Conservation (phyloP, 495 filamentous ascomycete species). For the Talaromyces nanjingensis region DNA sequence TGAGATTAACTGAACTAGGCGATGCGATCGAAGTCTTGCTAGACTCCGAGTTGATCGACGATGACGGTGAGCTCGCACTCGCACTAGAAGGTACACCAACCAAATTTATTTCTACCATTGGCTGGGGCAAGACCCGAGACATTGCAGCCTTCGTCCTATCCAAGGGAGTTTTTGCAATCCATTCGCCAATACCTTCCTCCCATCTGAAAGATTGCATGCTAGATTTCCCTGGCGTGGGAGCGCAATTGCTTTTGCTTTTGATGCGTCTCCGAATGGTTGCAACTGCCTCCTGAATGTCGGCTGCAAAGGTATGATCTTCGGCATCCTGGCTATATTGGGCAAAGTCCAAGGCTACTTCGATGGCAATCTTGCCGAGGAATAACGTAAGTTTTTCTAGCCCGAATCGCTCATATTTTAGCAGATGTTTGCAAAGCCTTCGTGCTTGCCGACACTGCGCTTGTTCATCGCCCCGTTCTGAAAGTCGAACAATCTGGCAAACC, state of each 20-base stretch:
- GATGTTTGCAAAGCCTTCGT: slow-evolving; percentile 22
- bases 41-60: slow-evolving; percentile 15
- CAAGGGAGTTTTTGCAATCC: slow-evolving; percentile 41
- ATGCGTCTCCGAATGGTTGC: slow-evolving; percentile 12
- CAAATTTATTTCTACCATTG: slow-evolving; percentile 7
- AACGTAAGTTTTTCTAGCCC: slow-evolving; percentile 18
- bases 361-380: slow-evolving; percentile 33
- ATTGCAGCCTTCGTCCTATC: slow-evolving; percentile 16
- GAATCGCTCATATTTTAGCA: slow-evolving; percentile 23
- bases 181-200: slow-evolving; percentile 51
- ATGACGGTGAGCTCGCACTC: slow-evolving; percentile 16
- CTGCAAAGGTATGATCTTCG: slow-evolving; percentile 43
- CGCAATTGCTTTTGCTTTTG: slow-evolving; percentile 11
- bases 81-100: slow-evolving; percentile 19
- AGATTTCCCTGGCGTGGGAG: slow-evolving; percentile 4
- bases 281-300: slow-evolving; percentile 35
- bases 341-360: slow-evolving; percentile 41
- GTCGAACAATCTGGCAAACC: slow-evolving; percentile 30
- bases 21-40: slow-evolving; percentile 28
- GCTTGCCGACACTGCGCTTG: slow-evolving; percentile 18
- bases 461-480: slow-evolving; percentile 22
- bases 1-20: background rate
- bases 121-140: background rate
- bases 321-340: slow-evolving; percentile 39
- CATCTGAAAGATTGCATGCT: slow-evolving; percentile 36